These are phyloP conservation scores for Candida sojae DNA, from an alignment of 1,139 yeast species.

Conservation along the genomic window DNA sequence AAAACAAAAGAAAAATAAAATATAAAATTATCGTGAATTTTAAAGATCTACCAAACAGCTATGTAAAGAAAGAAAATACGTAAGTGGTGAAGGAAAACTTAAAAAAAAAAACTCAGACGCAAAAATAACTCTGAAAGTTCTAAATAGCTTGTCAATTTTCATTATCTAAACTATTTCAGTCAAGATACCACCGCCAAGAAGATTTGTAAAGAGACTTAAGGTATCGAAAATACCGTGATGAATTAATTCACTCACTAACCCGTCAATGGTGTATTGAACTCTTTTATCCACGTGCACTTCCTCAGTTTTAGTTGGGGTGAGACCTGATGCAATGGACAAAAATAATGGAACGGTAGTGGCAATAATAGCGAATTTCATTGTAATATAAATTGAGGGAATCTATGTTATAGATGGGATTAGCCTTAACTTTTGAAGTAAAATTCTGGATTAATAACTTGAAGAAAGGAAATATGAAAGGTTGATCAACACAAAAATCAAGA, in stretches of 20 bases:
- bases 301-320: background rate
- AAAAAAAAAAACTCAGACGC: background rate
- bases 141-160: no score
- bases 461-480: no score
- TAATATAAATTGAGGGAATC: background rate
- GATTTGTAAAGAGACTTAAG: background rate
- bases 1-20: background rate
- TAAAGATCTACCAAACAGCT: background rate
- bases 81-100: background rate
- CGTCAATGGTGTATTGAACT: constrained; percentile 1
- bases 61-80: background rate
- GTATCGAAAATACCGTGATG: constrained; percentile 1
- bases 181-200: background rate
- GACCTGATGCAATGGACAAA: background rate
- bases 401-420: background rate
- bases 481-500: background rate
- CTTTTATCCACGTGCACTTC: constrained; percentile 1
- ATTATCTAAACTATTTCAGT: constrained; percentile 2
- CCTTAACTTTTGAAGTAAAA: background rate
- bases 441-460: background rate
- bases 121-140: background rate
- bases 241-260: background rate
- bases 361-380: background rate
- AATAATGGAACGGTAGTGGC: background rate
- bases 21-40: background rate